Evolutionary conservation across 345 rosid species (phyloP), one percentile per base, ranked within the genome.

Genomic region (Clarkia xantiana): DNA sequence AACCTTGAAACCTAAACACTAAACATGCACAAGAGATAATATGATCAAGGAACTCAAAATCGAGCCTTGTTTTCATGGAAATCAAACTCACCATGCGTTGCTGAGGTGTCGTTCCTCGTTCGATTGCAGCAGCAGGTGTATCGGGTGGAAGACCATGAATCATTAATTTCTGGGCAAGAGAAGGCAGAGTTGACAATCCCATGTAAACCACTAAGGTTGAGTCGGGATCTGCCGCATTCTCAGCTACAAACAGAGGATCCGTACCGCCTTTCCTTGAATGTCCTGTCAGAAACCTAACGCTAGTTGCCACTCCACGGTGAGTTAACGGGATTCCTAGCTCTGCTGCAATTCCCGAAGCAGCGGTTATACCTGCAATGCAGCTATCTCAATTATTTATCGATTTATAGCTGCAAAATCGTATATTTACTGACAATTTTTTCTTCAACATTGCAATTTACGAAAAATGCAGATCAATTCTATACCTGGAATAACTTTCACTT

Each of bases 281-380:
- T 17, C 96, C 98, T 0, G 98, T 86, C 59, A 86, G 86, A 54
- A 86, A 86, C 25, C 94, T 80, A 23, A 91, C 96, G 56, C 94
- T 84, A 18, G 66, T 87, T 19, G 98, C 85, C 47, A 86, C 73
- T 40, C 96, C 96, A 11, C 96, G 64, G 57, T 91, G 98, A 17
- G 98, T 91, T 62, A 91, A 72, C 14, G 98, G 98, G 63, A 91
- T 74, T 45, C 98, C 96, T 15, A 86, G 66, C 69, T 86, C 98
- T 22, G 98, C 96, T 43, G 95, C 77, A 59, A 91, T 91, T 49
- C 96, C 98, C 0, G 98, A 91, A 18, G 96, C 98, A 0, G 98
- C 96, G 23, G 98, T 91, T 14, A 91, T 91, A 51, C 96, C 96
- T 83, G 73, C 58, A 73, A 49, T 59, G 46, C 54, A 60, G 61